phyloP scores from a whole-genome alignment of 2,329 filamentous ascomycete species.

The Elsinoe arachidis region DNA sequence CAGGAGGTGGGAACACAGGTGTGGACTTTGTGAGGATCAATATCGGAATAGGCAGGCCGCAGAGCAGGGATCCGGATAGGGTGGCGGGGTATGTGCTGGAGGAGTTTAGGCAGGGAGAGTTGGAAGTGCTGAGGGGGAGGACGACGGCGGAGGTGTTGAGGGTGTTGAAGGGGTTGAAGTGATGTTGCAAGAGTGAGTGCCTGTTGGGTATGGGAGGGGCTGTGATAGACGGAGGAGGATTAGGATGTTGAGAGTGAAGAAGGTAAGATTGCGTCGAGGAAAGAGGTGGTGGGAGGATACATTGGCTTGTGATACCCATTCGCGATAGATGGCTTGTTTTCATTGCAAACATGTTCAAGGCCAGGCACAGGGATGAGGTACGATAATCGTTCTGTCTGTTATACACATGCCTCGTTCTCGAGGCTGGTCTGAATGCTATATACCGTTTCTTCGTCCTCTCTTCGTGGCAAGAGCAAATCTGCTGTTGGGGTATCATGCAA shows the following conservation, averaged over 20 bases:
- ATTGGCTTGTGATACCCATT: too few relatives aligned
- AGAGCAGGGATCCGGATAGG: conserved; percentile 53
- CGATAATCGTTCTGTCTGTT: too few relatives aligned
- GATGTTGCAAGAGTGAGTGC: neutral
- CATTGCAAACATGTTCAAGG: too few relatives aligned
- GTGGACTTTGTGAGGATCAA: conserved; percentile 50
- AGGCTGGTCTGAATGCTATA: too few relatives aligned
- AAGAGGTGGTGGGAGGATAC: too few relatives aligned
- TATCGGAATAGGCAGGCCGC: conserved; percentile 80
- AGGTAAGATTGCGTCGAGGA: neutral
- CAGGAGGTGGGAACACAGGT: conserved; percentile 62
- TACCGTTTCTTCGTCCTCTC: too few relatives aligned
- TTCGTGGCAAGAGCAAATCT: neutral
- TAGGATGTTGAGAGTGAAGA: neutral
- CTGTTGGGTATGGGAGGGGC: too few relatives aligned
- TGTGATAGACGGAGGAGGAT: neutral
- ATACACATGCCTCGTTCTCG: too few relatives aligned
- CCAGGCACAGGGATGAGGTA: too few relatives aligned
- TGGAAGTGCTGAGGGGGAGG: conserved; percentile 37
- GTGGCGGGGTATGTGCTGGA: conserved; percentile 73
- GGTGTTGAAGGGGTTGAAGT: conserved; percentile 29
- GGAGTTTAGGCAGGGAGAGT: conserved; percentile 51
- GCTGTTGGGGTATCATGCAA: conserved; percentile 5
- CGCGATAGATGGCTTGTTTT: neutral
- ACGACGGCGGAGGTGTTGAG: conserved; percentile 25